Evolutionary conservation across 1,284 basidiomycete genomes (phyloP).

Genomic region (Ustilago shanxiensis): DNA sequence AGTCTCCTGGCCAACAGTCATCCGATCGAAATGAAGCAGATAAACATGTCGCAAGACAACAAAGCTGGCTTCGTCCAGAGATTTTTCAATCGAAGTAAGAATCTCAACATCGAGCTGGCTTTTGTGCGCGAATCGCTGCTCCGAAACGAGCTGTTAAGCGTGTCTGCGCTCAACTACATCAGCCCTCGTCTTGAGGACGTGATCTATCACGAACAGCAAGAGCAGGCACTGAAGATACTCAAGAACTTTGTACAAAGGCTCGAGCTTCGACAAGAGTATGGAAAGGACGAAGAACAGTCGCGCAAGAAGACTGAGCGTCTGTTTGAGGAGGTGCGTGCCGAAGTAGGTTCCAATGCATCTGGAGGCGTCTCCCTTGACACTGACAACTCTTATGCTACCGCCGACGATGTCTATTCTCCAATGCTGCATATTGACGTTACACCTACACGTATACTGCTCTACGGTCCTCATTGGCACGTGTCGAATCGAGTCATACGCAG

Average conservation of each 20-base stretch:
- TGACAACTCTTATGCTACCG: slow-evolving; percentile 4
- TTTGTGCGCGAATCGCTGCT: slow-evolving; percentile 35
- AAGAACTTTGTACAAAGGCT: slow-evolving; percentile 27
- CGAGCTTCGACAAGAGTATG: slow-evolving; percentile 27
- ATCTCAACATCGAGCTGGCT: slow-evolving; percentile 25
- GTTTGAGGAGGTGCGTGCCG: slow-evolving; percentile 21
- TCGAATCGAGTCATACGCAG: slow-evolving; percentile 43
- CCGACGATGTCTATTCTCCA: slow-evolving; percentile 15
- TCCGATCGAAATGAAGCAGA: not conserved
- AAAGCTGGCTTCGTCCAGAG: slow-evolving; percentile 1
- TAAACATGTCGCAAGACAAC: slow-evolving; percentile 13
- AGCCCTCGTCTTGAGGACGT: slow-evolving; percentile 2
- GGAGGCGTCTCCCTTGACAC: slow-evolving; percentile 12
- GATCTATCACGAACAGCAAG: slow-evolving; percentile 6
- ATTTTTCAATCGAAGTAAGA: slow-evolving; percentile 26
- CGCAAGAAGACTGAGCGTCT: slow-evolving; percentile 1
- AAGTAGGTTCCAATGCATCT: not conserved
- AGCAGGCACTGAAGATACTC: slow-evolving; percentile 17
- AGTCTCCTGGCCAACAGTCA: slow-evolving; percentile 6
- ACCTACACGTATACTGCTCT: slow-evolving; percentile 24
- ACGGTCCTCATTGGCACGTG: slow-evolving; percentile 37
- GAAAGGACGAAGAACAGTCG: slow-evolving; percentile 17
- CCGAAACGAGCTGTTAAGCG: slow-evolving; percentile 33
- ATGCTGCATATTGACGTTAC: slow-evolving; percentile 35
- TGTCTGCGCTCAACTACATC: slow-evolving; percentile 13